Conservation (phyloP, 768 basidiomycete species). For the Suillus subalutaceus region DNA sequence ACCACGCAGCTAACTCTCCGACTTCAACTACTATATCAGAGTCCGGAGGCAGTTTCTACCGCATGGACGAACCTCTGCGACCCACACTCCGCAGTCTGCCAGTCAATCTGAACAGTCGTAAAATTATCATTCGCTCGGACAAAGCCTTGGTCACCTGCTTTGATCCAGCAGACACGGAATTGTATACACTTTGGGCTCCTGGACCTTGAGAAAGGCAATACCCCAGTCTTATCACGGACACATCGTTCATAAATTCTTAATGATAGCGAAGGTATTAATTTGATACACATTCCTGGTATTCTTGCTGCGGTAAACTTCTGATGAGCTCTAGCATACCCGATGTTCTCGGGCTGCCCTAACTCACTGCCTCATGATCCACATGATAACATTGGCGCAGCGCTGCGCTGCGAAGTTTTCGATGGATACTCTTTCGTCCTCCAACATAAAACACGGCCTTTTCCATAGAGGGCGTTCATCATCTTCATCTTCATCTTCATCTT, state of each 20-base stretch:
- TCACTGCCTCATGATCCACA: background rate
- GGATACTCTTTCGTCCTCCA: background rate
- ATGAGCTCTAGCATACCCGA: background rate
- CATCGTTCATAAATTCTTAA: background rate
- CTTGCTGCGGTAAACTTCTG: background rate
- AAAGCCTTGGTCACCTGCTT: conserved; percentile 72
- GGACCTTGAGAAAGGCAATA: background rate
- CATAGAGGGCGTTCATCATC: background rate
- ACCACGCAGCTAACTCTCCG: conserved; percentile 21
- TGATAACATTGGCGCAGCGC: background rate
- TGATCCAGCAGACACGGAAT: conserved; percentile 72
- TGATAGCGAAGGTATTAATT: background rate
- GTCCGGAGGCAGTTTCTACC: conserved; percentile 24
- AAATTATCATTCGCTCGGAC: conserved; percentile 60
- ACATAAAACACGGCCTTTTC: background rate
- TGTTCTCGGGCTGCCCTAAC: background rate
- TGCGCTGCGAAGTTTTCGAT: background rate
- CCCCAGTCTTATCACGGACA: background rate
- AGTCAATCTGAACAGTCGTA: conserved; percentile 35
- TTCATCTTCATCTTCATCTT: background rate
- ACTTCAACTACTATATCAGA: conserved; percentile 38
- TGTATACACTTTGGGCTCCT: conserved; percentile 80
- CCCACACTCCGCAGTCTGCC: conserved; percentile 20
- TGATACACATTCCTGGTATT: background rate
- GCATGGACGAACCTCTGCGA: conserved; percentile 17